Base-by-base conservation (phyloP, 768 basidiomycete genomes). In the Hortiboletus campestris region DNA sequence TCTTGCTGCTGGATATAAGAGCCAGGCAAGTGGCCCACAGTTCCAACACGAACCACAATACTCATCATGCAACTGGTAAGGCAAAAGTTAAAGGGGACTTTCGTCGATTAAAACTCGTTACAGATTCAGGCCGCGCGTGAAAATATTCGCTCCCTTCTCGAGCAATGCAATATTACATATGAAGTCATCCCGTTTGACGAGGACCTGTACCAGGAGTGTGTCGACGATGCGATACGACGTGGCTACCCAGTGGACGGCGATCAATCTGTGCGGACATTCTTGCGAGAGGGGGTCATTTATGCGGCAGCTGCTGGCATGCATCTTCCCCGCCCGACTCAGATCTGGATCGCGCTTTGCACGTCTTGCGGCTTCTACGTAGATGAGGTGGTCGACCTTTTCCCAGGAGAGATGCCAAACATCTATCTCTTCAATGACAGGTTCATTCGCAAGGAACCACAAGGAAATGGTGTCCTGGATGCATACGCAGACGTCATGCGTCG, bases 311-410 rank as follows among this genome's bases (percentile, higher is more conserved):
- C 67, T 2, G 73, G 71, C 29, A 55, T 46, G 0, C 75, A 76
- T 54, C 61, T 77, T 46, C 9, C 32, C 20, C 62, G 57, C 31
- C 32, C 51, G 3, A 55, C 62, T 1, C 65, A 57, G 31, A 61
- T 47, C 56, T 72, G 32, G 69, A 73, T 78, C 31, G 71, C 75
- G 6, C 63, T 78, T 12, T 78, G 69, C 57, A 78, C 78, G 2
- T 68, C 76, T 0, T 74, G 69, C 43, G 49, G 65, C n/a, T 69
- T 72, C 46, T 73, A 62, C 40, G 53, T 74, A 29, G 80, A 80
- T 55, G 76, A 80, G 55, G 49, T 57, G 3, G 61, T 68, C 17
- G 56, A 61, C 72, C 54, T 58, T 16, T 69, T 73, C 46, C 49
- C 55, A n/a, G 59, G 56, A 6, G 56, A 66, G 38, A 35, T 61